A percentile compares a stretch with the other conserved stretches of the same genome.
These are phyloP conservation scores for Vigna trinervia DNA, from an alignment of 306 rosid species.

Conservation along the genomic window DNA sequence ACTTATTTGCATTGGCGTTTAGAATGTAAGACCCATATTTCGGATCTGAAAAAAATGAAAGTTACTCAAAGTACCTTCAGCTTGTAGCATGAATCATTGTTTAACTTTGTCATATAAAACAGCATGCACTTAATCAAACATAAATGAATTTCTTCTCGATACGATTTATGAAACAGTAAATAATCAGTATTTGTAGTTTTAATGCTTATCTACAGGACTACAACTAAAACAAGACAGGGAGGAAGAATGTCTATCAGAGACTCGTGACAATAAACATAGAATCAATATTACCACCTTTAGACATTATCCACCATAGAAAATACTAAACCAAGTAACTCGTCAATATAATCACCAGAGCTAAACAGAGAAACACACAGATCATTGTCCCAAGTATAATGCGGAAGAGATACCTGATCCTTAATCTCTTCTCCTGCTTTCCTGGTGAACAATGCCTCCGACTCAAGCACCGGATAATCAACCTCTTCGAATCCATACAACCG, in stretches of 20 bases:
- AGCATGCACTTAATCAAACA: constrained; percentile 3
- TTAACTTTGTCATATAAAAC: too few species aligned
- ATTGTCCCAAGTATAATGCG: constrained; percentile 6
- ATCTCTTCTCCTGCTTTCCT: constrained; percentile 98
- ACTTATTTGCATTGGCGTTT: too few species aligned
- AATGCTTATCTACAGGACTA: neutral
- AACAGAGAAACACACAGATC: constrained; percentile 23
- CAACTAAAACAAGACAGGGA: constrained; percentile 12
- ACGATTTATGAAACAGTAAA: neutral
- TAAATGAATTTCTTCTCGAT: constrained; percentile 14
- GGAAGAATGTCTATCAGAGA: neutral
- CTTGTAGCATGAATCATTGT: too few species aligned
- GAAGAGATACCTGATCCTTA: constrained; percentile 79
- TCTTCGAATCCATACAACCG: constrained; percentile 84
- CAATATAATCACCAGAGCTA: constrained; percentile 22
- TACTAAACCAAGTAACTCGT: constrained; percentile 28
- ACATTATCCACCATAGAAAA: neutral
- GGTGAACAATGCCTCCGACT: constrained; percentile 80
- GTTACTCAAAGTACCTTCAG: too few species aligned
- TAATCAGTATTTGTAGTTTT: neutral
- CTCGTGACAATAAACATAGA: constrained; percentile 1
- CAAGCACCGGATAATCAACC: constrained; percentile 93
- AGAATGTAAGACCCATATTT: too few species aligned
- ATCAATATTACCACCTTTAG: constrained; percentile 9
- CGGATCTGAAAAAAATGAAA: too few species aligned